Conservation (phyloP, 2,329 filamentous ascomycete species). For the Penicillium paneum region DNA sequence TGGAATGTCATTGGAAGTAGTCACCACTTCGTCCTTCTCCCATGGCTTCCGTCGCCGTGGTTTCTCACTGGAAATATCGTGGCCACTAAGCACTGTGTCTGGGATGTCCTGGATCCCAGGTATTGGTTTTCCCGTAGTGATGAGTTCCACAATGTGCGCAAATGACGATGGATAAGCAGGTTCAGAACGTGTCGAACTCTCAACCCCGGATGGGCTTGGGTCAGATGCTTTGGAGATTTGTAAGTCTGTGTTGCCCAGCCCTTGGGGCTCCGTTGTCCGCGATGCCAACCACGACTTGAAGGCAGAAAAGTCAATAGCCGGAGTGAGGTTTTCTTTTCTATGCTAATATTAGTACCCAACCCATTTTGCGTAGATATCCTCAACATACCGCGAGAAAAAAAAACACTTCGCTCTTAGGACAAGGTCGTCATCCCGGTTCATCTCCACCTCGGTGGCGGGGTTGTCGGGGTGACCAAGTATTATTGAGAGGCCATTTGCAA, state of each 20-base stretch:
- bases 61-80: slow-evolving; percentile 57
- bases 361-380: background rate
- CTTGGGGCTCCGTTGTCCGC: slow-evolving; percentile 8
- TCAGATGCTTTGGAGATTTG: slow-evolving; percentile 6
- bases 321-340: slow-evolving; percentile 38
- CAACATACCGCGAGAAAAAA: slow-evolving; percentile 45
- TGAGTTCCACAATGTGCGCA: slow-evolving; percentile 78
- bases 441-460: slow-evolving; percentile 39
- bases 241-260: background rate
- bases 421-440: slow-evolving; percentile 40
- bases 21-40: slow-evolving; percentile 60
- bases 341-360: background rate
- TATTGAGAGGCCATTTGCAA: slow-evolving; percentile 46
- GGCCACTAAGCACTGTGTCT: slow-evolving; percentile 68
- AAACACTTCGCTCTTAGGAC: slow-evolving; percentile 49
- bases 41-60: slow-evolving; percentile 68
- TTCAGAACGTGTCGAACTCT: slow-evolving; percentile 18
- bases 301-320: slow-evolving; percentile 59
- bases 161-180: slow-evolving; percentile 77
- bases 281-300: slow-evolving; percentile 63
- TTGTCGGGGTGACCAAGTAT: slow-evolving; percentile 45
- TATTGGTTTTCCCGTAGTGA: slow-evolving; percentile 76
- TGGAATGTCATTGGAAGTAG: slow-evolving; percentile 1
- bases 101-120: slow-evolving; percentile 87
- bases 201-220: slow-evolving; percentile 6